Conservation (phyloP, 805 yeast genomes). For the Kazachstania martiniae region DNA sequence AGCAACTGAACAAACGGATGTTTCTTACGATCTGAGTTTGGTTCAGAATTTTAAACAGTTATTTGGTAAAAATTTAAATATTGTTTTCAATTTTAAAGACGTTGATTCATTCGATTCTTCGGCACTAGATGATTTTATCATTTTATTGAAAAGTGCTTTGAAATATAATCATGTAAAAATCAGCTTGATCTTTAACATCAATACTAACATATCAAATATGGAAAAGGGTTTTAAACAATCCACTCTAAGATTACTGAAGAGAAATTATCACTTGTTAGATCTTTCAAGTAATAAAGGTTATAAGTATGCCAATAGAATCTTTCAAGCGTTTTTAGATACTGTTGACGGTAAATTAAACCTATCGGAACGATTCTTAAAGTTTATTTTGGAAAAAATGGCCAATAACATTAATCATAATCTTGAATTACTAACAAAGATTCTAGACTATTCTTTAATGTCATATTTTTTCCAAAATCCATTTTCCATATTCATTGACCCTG, state of each 20-base stretch:
- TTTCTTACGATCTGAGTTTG: slow-evolving; percentile 25
- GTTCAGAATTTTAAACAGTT: slow-evolving; percentile 22
- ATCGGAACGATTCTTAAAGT: slow-evolving; percentile 22
- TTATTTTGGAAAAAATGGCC: slow-evolving; percentile 24
- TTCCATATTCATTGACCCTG: slow-evolving; percentile 27
- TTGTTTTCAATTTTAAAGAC: slow-evolving; percentile 26
- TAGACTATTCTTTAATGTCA: slow-evolving; percentile 27
- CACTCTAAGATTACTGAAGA: slow-evolving; percentile 22
- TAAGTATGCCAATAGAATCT: slow-evolving; percentile 25
- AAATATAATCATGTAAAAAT: slow-evolving; percentile 19
- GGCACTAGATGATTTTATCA: slow-evolving; percentile 20
- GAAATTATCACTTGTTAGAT: slow-evolving; percentile 19
- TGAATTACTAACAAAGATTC: slow-evolving; percentile 22
- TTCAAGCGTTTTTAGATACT: slow-evolving; percentile 25
- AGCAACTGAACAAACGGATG: slow-evolving; percentile 11
- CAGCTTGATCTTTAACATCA: slow-evolving; percentile 23
- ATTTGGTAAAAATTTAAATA: slow-evolving; percentile 19
- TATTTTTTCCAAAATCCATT: slow-evolving; percentile 28
- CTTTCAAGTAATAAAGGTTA: slow-evolving; percentile 26
- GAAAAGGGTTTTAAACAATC: slow-evolving; percentile 26
- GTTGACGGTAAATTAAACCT: slow-evolving; percentile 27
- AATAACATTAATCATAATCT: slow-evolving; percentile 25
- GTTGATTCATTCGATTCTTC: slow-evolving; percentile 24
- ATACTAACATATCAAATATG: slow-evolving; percentile 25
- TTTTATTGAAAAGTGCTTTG: slow-evolving; percentile 19